Evolutionary conservation across 2,329 filamentous ascomycete genomes (phyloP).

Genomic region (Aspergillus viridinutans): DNA sequence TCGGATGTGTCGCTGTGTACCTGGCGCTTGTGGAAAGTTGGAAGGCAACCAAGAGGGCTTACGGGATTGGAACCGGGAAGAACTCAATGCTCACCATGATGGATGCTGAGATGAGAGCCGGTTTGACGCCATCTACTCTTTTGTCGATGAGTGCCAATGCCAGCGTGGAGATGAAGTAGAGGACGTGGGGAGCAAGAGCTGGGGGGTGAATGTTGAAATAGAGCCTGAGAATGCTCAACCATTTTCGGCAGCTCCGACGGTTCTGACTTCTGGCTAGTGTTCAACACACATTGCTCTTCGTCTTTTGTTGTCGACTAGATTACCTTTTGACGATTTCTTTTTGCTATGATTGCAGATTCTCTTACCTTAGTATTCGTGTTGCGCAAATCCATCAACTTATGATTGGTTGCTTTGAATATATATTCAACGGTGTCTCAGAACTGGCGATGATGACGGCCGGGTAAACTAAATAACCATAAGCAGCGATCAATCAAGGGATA

Average conservation of each 20-base stretch:
- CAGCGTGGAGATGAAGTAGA: constrained; percentile 20
- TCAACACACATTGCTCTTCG: constrained; percentile 11
- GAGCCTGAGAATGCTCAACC: constrained; percentile 8
- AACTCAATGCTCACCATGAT: constrained; percentile 26
- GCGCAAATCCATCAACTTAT: not conserved
- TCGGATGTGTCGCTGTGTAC: constrained; percentile 57
- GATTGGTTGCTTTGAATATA: not conserved
- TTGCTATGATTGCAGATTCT: not conserved
- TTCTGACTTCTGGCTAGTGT: constrained; percentile 1
- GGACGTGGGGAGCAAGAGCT: not conserved
- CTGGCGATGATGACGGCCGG: no score
- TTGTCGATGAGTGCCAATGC: constrained; percentile 24
- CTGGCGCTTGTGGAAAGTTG: constrained; percentile 59
- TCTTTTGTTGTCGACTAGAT: constrained; percentile 11
- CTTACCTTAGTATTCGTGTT: not conserved
- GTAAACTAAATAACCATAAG: not conserved
- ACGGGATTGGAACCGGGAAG: constrained; percentile 32
- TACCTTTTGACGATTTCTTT: not conserved
- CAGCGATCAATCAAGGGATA: not conserved
- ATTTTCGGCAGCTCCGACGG: not conserved
- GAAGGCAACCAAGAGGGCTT: constrained; percentile 59
- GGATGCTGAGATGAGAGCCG: constrained; percentile 31
- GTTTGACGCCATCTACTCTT: constrained; percentile 18
- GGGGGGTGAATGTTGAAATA: not conserved
- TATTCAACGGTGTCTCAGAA: not conserved